Conservation (phyloP, 768 basidiomycete genomes). For the Sporobolomyces phaffii region DNA sequence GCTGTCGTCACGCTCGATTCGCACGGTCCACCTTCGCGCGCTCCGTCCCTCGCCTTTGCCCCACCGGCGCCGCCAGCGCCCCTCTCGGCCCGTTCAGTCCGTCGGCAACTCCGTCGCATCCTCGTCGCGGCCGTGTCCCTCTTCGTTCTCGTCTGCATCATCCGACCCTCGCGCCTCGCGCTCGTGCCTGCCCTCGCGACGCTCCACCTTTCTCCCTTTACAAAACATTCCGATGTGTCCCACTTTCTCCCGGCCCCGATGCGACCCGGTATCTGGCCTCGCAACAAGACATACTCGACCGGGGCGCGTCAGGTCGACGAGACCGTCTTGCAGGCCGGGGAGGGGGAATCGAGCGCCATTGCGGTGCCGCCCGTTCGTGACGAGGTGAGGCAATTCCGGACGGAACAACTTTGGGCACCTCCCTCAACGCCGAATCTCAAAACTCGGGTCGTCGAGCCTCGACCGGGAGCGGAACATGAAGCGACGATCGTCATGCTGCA, state of each 20-base stretch:
- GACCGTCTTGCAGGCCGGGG: neutral
- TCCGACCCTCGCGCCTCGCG: neutral
- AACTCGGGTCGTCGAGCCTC: neutral
- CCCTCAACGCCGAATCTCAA: neutral
- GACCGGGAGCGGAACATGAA: neutral
- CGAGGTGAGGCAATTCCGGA: neutral
- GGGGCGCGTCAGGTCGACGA: too few relatives aligned
- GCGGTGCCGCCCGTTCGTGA: neutral
- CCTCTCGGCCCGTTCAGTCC: neutral
- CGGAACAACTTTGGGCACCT: neutral
- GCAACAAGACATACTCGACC: neutral
- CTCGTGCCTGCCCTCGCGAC: neutral
- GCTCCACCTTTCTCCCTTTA: neutral
- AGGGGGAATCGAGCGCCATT: too few relatives aligned
- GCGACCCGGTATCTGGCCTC: neutral
- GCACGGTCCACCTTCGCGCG: neutral
- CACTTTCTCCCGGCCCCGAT: neutral
- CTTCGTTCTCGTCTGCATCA: neutral
- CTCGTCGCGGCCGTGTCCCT: neutral
- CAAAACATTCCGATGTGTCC: neutral
- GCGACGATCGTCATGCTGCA: conserved; percentile 6
- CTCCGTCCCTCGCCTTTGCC: neutral
- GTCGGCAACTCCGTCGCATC: neutral
- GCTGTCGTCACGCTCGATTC: neutral
- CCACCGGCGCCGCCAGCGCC: neutral